Conservation (phyloP, 139 green algal species). For the Volvox africanus region DNA sequence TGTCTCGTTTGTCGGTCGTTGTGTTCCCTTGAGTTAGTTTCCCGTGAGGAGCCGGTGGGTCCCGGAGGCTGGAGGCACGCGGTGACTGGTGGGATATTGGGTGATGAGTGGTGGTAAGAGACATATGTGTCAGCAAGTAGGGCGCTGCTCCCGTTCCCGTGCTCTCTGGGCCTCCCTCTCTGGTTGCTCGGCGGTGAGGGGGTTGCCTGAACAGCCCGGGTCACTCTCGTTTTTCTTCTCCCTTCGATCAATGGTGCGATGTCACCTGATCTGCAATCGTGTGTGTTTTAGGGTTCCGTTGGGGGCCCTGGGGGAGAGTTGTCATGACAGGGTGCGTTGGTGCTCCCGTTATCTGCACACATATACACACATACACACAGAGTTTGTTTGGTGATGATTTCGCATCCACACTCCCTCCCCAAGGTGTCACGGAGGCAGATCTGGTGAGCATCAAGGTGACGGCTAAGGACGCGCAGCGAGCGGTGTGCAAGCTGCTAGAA, state of each 20-base stretch:
- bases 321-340: no score
- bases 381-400: neutral
- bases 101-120: neutral
- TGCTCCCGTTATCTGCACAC: neutral
- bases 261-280: no score
- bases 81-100: neutral
- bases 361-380: neutral
- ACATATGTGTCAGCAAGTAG: no score
- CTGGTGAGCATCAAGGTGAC: conserved; percentile 55
- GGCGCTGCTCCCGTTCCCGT: no score
- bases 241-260: no score
- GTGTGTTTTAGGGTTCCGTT: no score
- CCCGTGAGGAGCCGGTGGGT: no score
- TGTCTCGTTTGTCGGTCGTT: no score
- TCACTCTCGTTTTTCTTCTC: no score
- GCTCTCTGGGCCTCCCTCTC: no score
- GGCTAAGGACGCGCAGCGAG: conserved; percentile 45
- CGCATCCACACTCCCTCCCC: neutral
- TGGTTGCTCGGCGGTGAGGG: neutral
- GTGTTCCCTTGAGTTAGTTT: neutral
- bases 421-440: conserved; percentile 63
- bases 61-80: neutral
- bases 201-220: no score
- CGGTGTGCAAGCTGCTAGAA: conserved; percentile 55
- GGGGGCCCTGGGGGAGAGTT: no score